Percentiles rank a stretch among this genome's conserved stretches.
phyloP scores from a whole-genome alignment of 768 basidiomycete species.

The Termitomyces sp. region DNA sequence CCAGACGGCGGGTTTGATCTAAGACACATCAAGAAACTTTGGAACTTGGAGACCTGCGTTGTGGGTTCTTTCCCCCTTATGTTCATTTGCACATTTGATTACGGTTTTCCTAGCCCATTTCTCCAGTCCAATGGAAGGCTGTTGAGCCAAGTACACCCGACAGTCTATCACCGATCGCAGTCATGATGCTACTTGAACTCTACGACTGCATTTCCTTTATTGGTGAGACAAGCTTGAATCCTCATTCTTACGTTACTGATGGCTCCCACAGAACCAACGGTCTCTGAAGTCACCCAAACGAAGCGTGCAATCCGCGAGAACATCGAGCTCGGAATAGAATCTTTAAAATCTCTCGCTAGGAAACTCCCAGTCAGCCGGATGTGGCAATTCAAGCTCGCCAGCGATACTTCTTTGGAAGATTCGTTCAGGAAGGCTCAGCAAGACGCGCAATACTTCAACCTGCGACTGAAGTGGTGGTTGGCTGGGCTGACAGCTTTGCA shows the following conservation, averaged over 20 bases:
- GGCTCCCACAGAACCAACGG: neutral
- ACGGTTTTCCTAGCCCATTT: slow-evolving; percentile 13
- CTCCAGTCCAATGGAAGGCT: slow-evolving; percentile 17
- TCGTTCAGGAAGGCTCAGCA: slow-evolving; percentile 3
- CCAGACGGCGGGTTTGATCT: slow-evolving; percentile 18
- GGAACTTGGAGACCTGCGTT: slow-evolving; percentile 18
- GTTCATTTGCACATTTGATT: neutral
- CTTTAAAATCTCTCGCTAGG: neutral
- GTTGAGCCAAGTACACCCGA: slow-evolving; percentile 14
- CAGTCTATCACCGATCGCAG: slow-evolving; percentile 17
- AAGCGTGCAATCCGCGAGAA: slow-evolving; percentile 2
- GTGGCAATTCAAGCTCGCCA: neutral
- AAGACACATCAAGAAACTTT: slow-evolving; percentile 15
- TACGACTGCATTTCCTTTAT: slow-evolving; percentile 18
- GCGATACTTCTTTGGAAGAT: neutral
- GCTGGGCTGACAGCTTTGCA: neutral
- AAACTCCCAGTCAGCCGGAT: neutral
- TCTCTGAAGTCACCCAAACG: neutral
- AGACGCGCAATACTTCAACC: slow-evolving; percentile 1
- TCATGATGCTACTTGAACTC: slow-evolving; percentile 12
- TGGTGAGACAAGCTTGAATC: slow-evolving; percentile 1
- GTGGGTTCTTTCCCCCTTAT: slow-evolving; percentile 1
- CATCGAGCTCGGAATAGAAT: slow-evolving; percentile 1
- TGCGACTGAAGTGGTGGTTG: slow-evolving; percentile 8
- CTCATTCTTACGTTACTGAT: neutral